These are phyloP conservation scores for Penicillium fuscoglaucum DNA, from an alignment of 2,329 filamentous ascomycete species.

Conservation along the genomic window DNA sequence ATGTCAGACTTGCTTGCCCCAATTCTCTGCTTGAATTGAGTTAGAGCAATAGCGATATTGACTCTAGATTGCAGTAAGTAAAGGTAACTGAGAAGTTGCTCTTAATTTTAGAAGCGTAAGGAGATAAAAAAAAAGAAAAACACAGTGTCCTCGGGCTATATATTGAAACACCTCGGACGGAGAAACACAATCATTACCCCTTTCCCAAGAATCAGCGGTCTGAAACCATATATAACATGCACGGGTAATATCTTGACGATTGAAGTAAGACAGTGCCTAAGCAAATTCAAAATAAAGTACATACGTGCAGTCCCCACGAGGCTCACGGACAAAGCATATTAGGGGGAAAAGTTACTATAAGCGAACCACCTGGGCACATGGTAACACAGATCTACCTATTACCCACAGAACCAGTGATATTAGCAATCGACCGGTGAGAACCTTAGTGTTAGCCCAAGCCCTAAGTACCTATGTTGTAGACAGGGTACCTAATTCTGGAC, in stretches of 20 bases:
- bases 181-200: background rate
- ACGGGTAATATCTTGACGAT: background rate
- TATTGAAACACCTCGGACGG: background rate
- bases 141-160: background rate
- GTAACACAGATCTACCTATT: slow-evolving; percentile 2
- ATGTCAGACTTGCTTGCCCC: background rate
- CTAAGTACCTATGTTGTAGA: background rate
- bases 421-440: slow-evolving; percentile 6
- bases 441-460: slow-evolving; percentile 9
- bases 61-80: background rate
- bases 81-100: background rate
- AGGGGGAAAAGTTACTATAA: background rate
- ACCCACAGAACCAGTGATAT: background rate
- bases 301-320: background rate
- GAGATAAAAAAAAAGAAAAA: background rate
- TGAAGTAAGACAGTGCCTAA: background rate
- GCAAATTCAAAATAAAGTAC: background rate
- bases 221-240: background rate
- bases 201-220: background rate
- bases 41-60: background rate
- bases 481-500: background rate
- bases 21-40: background rate
- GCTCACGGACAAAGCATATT: background rate
- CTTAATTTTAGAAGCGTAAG: background rate
- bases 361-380: background rate